Evolutionary conservation across 2,329 filamentous ascomycete genomes (phyloP).

Genomic region (Diaporthe citrichinensis): DNA sequence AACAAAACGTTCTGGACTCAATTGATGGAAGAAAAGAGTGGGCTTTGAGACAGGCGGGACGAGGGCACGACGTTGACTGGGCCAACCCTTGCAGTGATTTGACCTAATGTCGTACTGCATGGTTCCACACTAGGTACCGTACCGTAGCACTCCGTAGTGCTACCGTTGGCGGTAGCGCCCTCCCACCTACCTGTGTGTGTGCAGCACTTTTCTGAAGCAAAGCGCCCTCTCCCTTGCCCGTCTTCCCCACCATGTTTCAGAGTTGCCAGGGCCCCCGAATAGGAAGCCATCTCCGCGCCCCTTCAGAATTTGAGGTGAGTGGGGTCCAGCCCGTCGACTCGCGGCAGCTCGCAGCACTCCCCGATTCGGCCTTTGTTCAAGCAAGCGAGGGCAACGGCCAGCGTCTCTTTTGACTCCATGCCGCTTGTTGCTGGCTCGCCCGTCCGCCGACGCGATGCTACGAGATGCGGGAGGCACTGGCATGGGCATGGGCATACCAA

Average conservation of each 20-base stretch:
- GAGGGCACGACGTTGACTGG: constrained; percentile 25
- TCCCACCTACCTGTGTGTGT: constrained; percentile 44
- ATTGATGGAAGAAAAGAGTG: constrained; percentile 35
- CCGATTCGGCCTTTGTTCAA: constrained; percentile 37
- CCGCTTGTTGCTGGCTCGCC: constrained; percentile 5
- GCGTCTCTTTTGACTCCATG: not conserved
- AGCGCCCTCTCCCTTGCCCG: constrained; percentile 49
- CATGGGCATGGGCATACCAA: not conserved
- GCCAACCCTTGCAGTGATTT: constrained; percentile 32
- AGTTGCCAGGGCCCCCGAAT: constrained; percentile 50
- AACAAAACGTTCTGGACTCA: constrained; percentile 31
- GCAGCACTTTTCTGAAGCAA: constrained; percentile 59
- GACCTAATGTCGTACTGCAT: constrained; percentile 32
- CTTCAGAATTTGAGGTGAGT: constrained; percentile 45
- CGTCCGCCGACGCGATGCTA: constrained; percentile 18
- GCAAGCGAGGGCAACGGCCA: constrained; percentile 25
- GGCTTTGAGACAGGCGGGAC: constrained; percentile 32
- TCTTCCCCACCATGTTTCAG: constrained; percentile 62
- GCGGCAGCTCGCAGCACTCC: constrained; percentile 32
- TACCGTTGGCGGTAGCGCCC: constrained; percentile 23
- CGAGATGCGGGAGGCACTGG: constrained; percentile 4
- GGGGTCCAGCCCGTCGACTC: constrained; percentile 34
- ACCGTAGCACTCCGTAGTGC: constrained; percentile 17
- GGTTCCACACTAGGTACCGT: constrained; percentile 13
- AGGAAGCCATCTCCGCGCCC: constrained; percentile 24